phyloP scores from a whole-genome alignment of 2,329 filamentous ascomycete genomes.

The Bertia moriformis region DNA sequence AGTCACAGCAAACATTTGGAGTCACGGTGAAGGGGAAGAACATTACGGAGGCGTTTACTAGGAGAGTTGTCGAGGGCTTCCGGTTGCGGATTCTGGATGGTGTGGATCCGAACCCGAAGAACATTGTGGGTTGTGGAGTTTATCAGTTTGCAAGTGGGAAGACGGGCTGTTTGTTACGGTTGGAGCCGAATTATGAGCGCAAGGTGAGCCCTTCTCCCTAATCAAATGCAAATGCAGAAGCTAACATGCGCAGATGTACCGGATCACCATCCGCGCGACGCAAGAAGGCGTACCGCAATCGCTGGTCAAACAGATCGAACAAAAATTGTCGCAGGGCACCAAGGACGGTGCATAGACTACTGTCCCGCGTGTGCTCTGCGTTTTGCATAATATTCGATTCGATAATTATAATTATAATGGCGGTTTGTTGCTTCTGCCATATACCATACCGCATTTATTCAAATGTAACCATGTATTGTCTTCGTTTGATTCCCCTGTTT shows the following conservation, averaged over 20 bases:
- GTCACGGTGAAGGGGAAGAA: conserved; percentile 36
- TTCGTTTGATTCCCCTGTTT: too few species aligned
- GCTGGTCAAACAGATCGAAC: conserved; percentile 75
- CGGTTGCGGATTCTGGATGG: conserved; percentile 76
- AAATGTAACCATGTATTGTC: too few species aligned
- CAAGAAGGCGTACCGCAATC: conserved; percentile 76
- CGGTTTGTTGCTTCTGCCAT: too few species aligned
- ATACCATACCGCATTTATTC: too few species aligned
- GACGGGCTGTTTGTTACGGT: conserved; percentile 78
- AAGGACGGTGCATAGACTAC: too few species aligned
- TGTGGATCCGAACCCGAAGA: conserved; percentile 85
- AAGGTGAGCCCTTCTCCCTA: conserved; percentile 52
- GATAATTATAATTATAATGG: too few species aligned
- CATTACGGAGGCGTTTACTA: conserved; percentile 58
- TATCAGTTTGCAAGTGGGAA: conserved; percentile 76
- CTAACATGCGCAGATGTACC: conserved; percentile 62
- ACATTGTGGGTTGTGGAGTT: conserved; percentile 80
- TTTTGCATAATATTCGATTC: conserved; percentile 35
- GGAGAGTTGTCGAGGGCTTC: conserved; percentile 66
- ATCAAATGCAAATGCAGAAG: not conserved
- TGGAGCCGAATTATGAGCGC: conserved; percentile 87
- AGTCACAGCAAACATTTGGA: conserved; percentile 77
- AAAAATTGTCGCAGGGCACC: conserved; percentile 46
- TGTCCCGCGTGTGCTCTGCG: conserved; percentile 23
- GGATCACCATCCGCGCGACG: conserved; percentile 82